These are phyloP conservation scores for Piloderma croceum DNA, from an alignment of 768 basidiomycete genomes.

Conservation along the genomic window DNA sequence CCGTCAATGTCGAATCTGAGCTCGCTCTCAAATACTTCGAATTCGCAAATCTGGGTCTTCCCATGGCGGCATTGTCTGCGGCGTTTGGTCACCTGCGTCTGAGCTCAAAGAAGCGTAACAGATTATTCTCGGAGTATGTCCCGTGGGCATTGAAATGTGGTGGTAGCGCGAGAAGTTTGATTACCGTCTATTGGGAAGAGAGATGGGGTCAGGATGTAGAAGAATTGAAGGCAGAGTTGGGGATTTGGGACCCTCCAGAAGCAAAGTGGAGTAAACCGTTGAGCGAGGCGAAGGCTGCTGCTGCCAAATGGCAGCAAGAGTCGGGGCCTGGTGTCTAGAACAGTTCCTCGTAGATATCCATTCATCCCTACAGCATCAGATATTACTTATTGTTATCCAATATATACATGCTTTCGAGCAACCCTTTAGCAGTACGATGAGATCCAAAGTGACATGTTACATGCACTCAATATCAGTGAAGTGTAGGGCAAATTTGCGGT, in stretches of 20 bases:
- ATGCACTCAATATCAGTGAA: too few relatives aligned
- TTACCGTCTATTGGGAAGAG: conserved; percentile 95
- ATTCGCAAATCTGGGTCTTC: conserved; percentile 85
- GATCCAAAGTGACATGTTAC: too few relatives aligned
- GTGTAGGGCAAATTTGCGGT: too few relatives aligned
- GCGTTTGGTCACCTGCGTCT: conserved; percentile 76
- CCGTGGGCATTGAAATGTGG: conserved; percentile 92
- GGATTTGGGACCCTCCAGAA: conserved; percentile 78
- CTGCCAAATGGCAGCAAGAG: conserved; percentile 17
- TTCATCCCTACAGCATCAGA: too few relatives aligned
- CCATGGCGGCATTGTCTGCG: conserved; percentile 79
- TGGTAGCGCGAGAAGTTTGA: conserved; percentile 63
- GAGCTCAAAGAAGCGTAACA: conserved; percentile 43
- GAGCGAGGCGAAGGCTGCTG: conserved; percentile 53
- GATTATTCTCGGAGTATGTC: conserved; percentile 75
- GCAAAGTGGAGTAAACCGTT: conserved; percentile 65
- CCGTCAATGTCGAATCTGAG: conserved; percentile 87
- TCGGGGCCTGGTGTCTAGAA: too few relatives aligned
- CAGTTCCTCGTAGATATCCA: too few relatives aligned
- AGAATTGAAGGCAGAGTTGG: conserved; percentile 80
- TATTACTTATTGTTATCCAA: too few relatives aligned
- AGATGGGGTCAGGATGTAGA: conserved; percentile 81
- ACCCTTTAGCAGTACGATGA: too few relatives aligned
- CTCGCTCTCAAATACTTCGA: conserved; percentile 94
- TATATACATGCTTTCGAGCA: too few relatives aligned